phyloP scores from a whole-genome alignment of 495 filamentous ascomycete species.

The Annulohypoxylon stygium region DNA sequence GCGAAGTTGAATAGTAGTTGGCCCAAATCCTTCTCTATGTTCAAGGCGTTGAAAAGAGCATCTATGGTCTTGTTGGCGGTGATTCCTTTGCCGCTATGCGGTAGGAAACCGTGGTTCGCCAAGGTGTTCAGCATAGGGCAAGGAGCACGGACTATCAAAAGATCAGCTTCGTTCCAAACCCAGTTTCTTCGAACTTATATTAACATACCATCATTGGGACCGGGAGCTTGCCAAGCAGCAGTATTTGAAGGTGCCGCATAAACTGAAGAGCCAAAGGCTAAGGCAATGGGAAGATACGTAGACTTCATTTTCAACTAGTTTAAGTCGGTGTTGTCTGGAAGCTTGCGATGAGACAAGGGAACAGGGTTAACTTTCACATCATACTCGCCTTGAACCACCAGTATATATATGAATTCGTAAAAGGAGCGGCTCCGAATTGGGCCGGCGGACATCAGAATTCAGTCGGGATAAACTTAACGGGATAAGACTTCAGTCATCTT shows the following conservation, averaged over 20 bases:
- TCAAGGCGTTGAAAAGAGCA: constrained; percentile 58
- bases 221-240: constrained; percentile 28
- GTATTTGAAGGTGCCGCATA: constrained; percentile 2
- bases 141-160: constrained; percentile 50
- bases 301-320: constrained; percentile 37
- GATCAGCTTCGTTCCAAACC: constrained; percentile 29
- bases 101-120: constrained; percentile 56
- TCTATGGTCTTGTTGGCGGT: constrained; percentile 50
- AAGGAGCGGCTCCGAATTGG: background rate
- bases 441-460: background rate
- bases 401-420: background rate
- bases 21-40: constrained; percentile 56
- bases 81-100: constrained; percentile 57
- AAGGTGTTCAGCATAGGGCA: constrained; percentile 59
- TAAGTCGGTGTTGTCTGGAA: background rate
- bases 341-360: background rate
- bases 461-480: background rate
- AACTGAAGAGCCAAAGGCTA: constrained; percentile 34
- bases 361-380: background rate
- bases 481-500: background rate
- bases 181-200: constrained; percentile 30
- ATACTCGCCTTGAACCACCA: too few species aligned
- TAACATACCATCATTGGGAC: constrained; percentile 41
- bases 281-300: constrained; percentile 23
- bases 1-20: constrained; percentile 59